A percentile compares a stretch with the other conserved stretches of the same genome.
Evolutionary conservation across 2,329 filamentous ascomycete species (phyloP).

Genomic region (Graphilbum fragrans): DNA sequence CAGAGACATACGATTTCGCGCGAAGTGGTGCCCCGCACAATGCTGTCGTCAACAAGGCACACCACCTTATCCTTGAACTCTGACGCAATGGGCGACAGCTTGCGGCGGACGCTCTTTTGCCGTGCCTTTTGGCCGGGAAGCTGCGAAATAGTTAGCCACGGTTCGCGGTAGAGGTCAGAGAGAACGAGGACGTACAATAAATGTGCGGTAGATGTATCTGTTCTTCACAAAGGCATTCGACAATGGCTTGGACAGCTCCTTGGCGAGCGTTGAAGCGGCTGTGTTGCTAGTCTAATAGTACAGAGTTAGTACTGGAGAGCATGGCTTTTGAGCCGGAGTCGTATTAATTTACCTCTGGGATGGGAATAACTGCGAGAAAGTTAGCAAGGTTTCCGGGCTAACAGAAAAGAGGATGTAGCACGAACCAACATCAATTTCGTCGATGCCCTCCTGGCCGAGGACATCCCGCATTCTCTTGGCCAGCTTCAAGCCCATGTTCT

Average conservation of each 20-base stretch:
- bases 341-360: constrained; percentile 10
- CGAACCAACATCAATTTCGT: constrained; percentile 56
- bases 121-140: constrained; percentile 61
- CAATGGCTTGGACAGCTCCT: constrained; percentile 63
- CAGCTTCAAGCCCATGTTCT: constrained; percentile 76
- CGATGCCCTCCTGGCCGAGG: constrained; percentile 56
- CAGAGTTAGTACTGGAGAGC: constrained; percentile 15
- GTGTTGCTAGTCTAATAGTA: constrained; percentile 75
- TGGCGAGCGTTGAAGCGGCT: constrained; percentile 65
- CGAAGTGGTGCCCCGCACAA: constrained; percentile 44
- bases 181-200: constrained; percentile 39
- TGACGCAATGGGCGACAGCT: constrained; percentile 74
- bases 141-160: not conserved
- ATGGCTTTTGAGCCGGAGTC: no score
- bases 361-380: constrained; percentile 13
- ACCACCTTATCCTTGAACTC: constrained; percentile 77
- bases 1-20: constrained; percentile 35
- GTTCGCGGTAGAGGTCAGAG: not conserved
- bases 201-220: constrained; percentile 77
- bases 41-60: constrained; percentile 75
- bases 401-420: not conserved
- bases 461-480: constrained; percentile 58
- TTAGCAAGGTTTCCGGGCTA: not conserved
- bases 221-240: constrained; percentile 82
- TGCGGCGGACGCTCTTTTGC: constrained; percentile 78